Evolutionary conservation across 768 basidiomycete genomes (phyloP).

Genomic region (Lactarius akahatsu): DNA sequence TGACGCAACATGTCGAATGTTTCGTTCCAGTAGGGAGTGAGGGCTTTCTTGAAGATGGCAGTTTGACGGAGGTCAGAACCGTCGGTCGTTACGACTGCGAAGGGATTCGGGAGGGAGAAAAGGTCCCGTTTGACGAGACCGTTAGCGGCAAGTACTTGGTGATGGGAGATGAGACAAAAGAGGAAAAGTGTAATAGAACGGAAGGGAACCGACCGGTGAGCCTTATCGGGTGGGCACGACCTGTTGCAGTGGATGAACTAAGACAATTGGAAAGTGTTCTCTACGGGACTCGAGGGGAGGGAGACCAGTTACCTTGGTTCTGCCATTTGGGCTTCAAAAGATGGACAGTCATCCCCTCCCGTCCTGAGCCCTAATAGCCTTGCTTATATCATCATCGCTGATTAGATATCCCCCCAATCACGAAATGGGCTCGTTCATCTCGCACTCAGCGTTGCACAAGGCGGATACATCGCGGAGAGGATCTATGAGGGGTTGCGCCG

Average conservation of each 20-base stretch:
- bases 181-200: background rate
- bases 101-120: constrained; percentile 82
- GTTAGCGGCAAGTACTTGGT: constrained; percentile 71
- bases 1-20: constrained; percentile 71
- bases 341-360: too few species aligned
- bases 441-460: too few species aligned
- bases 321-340: constrained; percentile 11
- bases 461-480: constrained; percentile 31
- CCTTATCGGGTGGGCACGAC: constrained; percentile 13
- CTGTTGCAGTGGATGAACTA: background rate
- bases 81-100: constrained; percentile 83
- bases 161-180: constrained; percentile 5
- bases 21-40: constrained; percentile 81
- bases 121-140: constrained; percentile 75
- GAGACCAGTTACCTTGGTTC: constrained; percentile 7
- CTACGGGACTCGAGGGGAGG: background rate
- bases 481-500: constrained; percentile 29
- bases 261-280: background rate
- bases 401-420: constrained; percentile 47
- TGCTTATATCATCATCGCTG: background rate
- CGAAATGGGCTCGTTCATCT: constrained; percentile 41
- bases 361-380: too few species aligned
- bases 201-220: constrained; percentile 14
- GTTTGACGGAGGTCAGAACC: constrained; percentile 78
- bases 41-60: constrained; percentile 61